These are phyloP conservation scores for Ampelomyces quisqualis DNA, from an alignment of 2,329 filamentous ascomycete genomes.

Conservation along the genomic window DNA sequence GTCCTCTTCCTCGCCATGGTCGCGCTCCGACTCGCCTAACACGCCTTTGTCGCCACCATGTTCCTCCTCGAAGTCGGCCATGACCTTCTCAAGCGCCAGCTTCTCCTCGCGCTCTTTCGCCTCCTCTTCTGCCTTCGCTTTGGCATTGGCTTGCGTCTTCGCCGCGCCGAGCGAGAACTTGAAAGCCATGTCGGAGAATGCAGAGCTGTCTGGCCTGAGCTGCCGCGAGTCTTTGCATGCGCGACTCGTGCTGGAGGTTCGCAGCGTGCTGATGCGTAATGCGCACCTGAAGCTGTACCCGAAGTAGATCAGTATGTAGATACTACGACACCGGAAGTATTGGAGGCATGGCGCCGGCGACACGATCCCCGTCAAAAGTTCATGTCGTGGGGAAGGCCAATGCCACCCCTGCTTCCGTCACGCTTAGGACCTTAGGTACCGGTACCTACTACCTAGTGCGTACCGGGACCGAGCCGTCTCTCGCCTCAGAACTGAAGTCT, in stretches of 20 bases:
- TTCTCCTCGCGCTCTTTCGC: conserved; percentile 36
- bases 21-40: conserved; percentile 24
- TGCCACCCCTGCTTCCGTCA: conserved; percentile 10
- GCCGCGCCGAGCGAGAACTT: conserved; percentile 29
- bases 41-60: conserved; percentile 28
- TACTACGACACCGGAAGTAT: too few relatives aligned
- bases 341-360: too few relatives aligned
- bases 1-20: conserved; percentile 23
- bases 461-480: neutral
- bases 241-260: neutral
- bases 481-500: neutral
- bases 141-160: conserved; percentile 29
- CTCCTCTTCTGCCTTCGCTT: conserved; percentile 35
- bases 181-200: conserved; percentile 26
- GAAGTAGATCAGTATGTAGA: too few relatives aligned
- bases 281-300: too few relatives aligned
- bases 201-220: neutral
- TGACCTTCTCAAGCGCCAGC: conserved; percentile 32
- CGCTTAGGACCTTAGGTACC: too few relatives aligned
- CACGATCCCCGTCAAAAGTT: conserved; percentile 11
- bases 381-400: conserved; percentile 10
- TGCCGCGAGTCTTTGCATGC: neutral
- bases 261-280: too few relatives aligned
- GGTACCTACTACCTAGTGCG: too few relatives aligned
- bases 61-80: conserved; percentile 36